These are phyloP conservation scores for Hondaea fermentalgiana DNA, from an alignment of 108 stramenopile species.

Conservation along the genomic window DNA sequence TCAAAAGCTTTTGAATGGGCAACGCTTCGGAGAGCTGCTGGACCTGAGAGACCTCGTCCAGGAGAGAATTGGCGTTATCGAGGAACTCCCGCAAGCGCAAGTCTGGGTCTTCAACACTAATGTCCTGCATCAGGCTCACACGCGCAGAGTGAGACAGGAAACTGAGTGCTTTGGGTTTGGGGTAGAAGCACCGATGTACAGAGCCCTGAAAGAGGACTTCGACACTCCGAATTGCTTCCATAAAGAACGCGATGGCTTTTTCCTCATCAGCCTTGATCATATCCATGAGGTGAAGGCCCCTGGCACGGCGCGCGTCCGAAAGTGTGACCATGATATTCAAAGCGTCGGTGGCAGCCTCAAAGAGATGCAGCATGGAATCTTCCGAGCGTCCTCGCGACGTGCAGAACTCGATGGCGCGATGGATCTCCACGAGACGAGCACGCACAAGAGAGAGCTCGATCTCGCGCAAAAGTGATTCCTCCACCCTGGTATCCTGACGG, in stretches of 20 bases:
- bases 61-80: background rate
- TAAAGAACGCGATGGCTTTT: background rate
- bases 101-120: constrained; percentile 24
- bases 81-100: constrained; percentile 28
- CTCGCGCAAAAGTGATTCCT: background rate
- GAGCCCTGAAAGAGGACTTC: constrained; percentile 35
- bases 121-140: constrained; percentile 23
- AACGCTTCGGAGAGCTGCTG: constrained; percentile 31
- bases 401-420: background rate
- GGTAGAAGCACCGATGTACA: constrained; percentile 36
- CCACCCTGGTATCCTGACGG: background rate
- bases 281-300: background rate
- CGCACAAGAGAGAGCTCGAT: background rate
- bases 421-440: background rate
- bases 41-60: background rate
- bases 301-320: background rate
- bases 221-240: constrained; percentile 14
- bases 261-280: background rate
- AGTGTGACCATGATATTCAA: background rate
- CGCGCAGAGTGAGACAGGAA: constrained; percentile 31
- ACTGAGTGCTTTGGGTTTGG: constrained; percentile 26
- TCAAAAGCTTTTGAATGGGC: constrained; percentile 30
- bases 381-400: background rate
- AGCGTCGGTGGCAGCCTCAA: background rate
- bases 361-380: background rate